phyloP scores from a whole-genome alignment of 176 grass and related monocot genomes.

The Hordeum marinum region DNA sequence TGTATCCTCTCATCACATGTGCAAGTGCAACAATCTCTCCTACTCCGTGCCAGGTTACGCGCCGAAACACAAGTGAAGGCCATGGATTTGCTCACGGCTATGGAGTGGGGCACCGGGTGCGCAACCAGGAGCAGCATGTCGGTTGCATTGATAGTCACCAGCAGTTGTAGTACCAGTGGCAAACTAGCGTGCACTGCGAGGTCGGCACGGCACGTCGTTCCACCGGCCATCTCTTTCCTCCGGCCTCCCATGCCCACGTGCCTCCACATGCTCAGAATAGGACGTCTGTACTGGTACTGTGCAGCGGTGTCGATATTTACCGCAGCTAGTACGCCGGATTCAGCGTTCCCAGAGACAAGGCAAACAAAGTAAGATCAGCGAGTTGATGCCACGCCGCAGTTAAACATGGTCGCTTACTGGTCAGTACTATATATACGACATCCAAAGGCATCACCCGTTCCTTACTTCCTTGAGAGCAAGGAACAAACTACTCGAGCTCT shows the following conservation, averaged over 20 bases:
- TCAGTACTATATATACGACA: no score
- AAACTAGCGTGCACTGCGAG: not conserved
- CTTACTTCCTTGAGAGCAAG: no score
- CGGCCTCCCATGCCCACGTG: not conserved
- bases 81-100: not conserved
- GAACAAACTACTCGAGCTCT: no score
- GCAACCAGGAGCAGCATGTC: not conserved
- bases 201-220: constrained; percentile 6
- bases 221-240: not conserved
- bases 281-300: not conserved
- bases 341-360: not conserved
- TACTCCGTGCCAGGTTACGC: not conserved
- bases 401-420: no score
- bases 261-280: not conserved
- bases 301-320: not conserved
- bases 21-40: no score
- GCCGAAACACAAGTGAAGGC: not conserved
- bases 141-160: not conserved
- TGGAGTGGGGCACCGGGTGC: not conserved
- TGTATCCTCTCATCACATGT: not conserved
- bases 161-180: not conserved
- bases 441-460: no score
- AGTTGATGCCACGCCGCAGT: no score
- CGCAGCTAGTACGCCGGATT: not conserved
- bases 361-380: no score